Evolutionary conservation across 371 early-diverging fungal species (phyloP), one percentile per base, ranked within the genome.

Genomic region (Mucor sp.): DNA sequence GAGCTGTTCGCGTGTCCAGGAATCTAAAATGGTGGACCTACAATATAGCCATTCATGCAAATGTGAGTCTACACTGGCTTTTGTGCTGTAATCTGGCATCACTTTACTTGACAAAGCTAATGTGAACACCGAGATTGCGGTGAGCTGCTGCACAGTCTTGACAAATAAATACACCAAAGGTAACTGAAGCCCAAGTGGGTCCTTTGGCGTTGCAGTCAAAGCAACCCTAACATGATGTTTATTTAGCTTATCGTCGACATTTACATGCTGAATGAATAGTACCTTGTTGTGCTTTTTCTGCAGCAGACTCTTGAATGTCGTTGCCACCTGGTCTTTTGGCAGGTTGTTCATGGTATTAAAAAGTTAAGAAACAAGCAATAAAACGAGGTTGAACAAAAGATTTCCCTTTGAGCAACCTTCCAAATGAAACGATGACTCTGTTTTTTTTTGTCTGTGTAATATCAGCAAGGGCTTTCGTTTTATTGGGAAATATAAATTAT

Each of bases 121-220:
- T 94, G 78, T 95, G 98, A 15, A 95, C 98, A 60, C 95, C 99
- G 76, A 98, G 87, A 76, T 93, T 95, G 57, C 97, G 88, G 74
- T 97, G 97, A 9, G 91, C 89, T n/a, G 97, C 90, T 6, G 99
- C 98, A 83, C 99, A 99, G 65, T 99, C 97, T 64, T 97, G 88
- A 77, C 99, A 99, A 53, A 99, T 83, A 72, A 97, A 99, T 62
- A 97, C 90, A 47, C 99, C 99, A 82, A 90, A 99, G 0, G 96
- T 94, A 11, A 98, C 92, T 55, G 94, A 92, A 28, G 96, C 88
- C 99, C 99, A 99, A 12, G 96, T 95, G 30, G 99, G 99, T 70
- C 94, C 95, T 80, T 94, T 94, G 64, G 91, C 89, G 41, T 87
- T 85, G 79, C 99, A 99, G 82, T 99, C 99, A 72, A 97, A 96